phyloP scores from a whole-genome alignment of 129 eudicot species.

The Ambrosia trifida region DNA sequence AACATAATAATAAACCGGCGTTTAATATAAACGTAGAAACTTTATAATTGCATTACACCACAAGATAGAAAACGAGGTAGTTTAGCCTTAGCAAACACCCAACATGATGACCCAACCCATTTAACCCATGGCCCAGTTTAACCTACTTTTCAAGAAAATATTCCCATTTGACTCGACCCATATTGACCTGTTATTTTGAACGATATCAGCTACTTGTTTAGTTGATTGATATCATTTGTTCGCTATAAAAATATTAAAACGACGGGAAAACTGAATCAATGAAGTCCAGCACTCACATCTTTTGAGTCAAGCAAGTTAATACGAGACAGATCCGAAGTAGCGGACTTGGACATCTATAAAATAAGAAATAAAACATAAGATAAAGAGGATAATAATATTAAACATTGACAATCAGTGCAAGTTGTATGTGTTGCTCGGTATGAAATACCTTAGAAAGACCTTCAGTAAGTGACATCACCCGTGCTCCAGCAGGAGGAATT shows the following conservation, averaged over 20 bases:
- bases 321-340: conserved; percentile 94
- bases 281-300: conserved; percentile 66
- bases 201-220: neutral
- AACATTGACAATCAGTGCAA: neutral
- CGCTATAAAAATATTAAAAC: neutral
- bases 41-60: neutral
- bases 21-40: neutral
- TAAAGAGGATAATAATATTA: neutral
- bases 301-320: conserved; percentile 91
- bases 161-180: neutral
- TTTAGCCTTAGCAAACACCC: neutral
- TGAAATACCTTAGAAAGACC: conserved; percentile 84
- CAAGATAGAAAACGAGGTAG: neutral
- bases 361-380: conserved; percentile 9
- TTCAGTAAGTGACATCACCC: conserved; percentile 98
- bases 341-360: conserved; percentile 94
- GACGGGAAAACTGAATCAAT: neutral
- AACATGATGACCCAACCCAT: neutral
- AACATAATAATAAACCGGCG: neutral
- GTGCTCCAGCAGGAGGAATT: conserved; percentile 98
- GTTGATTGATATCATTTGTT: neutral
- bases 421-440: conserved; percentile 4
- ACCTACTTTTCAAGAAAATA: neutral
- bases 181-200: neutral
- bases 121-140: neutral